Evolutionary conservation across 495 filamentous ascomycete genomes (phyloP).

Genomic region (Friedmanniomyces simplex): DNA sequence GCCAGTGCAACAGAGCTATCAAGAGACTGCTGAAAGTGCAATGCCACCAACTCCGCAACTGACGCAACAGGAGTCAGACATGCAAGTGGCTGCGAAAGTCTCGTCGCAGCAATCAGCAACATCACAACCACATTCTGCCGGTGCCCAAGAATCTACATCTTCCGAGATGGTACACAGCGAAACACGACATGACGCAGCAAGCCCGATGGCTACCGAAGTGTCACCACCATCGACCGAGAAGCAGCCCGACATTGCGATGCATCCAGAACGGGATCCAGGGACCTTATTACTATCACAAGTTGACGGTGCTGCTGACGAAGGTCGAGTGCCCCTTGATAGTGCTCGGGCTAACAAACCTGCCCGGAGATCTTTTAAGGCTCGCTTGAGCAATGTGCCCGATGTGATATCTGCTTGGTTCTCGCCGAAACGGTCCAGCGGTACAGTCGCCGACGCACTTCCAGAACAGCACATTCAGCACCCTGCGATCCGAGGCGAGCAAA

Average conservation of each 20-base stretch:
- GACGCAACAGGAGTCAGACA: conserved; percentile 4
- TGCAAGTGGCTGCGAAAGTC: background rate
- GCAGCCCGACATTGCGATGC: background rate
- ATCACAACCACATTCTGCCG: background rate
- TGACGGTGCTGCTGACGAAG: background rate
- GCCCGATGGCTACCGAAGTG: background rate
- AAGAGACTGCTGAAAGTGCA: background rate
- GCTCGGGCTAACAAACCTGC: background rate
- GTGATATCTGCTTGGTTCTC: conserved; percentile 28
- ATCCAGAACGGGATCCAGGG: background rate
- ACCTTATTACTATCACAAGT: background rate
- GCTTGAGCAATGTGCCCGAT: conserved; percentile 21
- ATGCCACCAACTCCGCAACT: conserved; percentile 20
- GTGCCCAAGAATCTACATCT: background rate
- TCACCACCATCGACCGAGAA: background rate
- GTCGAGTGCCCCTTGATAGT: background rate
- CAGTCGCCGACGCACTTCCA: background rate
- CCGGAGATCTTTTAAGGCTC: conserved; percentile 6
- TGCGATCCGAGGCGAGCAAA: background rate
- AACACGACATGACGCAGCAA: no score
- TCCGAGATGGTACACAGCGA: no score
- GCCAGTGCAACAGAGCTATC: background rate
- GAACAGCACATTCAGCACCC: background rate
- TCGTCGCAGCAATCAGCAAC: background rate
- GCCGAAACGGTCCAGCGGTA: conserved; percentile 13